Base-by-base conservation (phyloP, 2,329 filamentous ascomycete genomes). In the Botrytis galanthina region DNA sequence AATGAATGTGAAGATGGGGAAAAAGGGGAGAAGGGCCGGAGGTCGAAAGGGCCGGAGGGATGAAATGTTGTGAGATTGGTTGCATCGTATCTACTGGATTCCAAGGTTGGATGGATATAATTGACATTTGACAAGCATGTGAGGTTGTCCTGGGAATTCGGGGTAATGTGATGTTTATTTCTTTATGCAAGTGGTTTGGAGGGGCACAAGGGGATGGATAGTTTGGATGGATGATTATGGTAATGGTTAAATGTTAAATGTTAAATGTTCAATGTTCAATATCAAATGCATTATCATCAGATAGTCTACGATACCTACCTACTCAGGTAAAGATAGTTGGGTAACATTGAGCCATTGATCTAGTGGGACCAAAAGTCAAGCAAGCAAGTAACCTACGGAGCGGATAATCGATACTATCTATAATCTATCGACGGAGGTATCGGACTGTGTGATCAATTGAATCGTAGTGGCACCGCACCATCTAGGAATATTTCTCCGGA, bases 1-100 rank as follows among this genome's bases (percentile, higher is more conserved):
- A 20, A 70, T 39, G 67, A 42, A 42, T 29, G 37, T 12, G n/a
- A 42, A 16, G 29, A 61, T 61, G 37, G 32, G 29, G 29, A 18
- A 29, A 54, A 54, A 29, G n/a, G 51, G n/a, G 44, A 54, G n/a
- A 35, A 37, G 48, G 48, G 26, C 48, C 48, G 48, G 48, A 51
- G 44, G 66, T 32, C 16, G 29, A 46, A 69, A 57, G 64, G 64
- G 64, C 64, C 46, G 46, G 46, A 48, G 66, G 26, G 35, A 57
- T 16, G 37, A 48, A 7, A 20, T 57, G 46, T 32, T 16, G 29
- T 51, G 66, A 57, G 66, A 46, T 51, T 69, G n/a, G 9, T 10
- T 35, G 57, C 22, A 22, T 59, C 9, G 14, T 22, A 4, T 46
- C 18, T 46, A 8, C 44, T 48, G 44, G 44, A 48, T 48, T 46